Percentiles rank a stretch among this genome's conserved stretches.
Conservation (phyloP, 1,284 basidiomycete genomes). For the Pseudozyma sp. region DNA sequence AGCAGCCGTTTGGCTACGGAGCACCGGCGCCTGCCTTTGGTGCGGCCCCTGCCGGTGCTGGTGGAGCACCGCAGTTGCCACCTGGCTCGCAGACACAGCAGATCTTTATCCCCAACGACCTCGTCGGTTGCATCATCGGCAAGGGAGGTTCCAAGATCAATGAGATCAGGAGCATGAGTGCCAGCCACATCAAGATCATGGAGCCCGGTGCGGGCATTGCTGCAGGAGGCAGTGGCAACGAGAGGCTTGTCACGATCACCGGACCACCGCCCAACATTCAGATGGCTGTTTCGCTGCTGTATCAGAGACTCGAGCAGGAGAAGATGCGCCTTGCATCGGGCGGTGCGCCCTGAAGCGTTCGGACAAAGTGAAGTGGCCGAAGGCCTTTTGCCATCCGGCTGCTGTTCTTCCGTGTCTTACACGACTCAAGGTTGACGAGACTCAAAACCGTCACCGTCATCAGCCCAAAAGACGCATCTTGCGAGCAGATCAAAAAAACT, state of each 20-base stretch:
- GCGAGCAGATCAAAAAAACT: no score
- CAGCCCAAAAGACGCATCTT: background rate
- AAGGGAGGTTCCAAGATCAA: slow-evolving; percentile 99
- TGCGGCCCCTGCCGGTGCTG: slow-evolving; percentile 29
- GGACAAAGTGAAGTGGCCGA: background rate
- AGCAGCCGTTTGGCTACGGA: slow-evolving; percentile 39
- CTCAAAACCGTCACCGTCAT: background rate
- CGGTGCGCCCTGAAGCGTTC: slow-evolving; percentile 15
- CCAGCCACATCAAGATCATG: slow-evolving; percentile 97
- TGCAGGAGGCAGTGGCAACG: slow-evolving; percentile 69
- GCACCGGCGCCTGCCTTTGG: slow-evolving; percentile 33
- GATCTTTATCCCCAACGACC: slow-evolving; percentile 97
- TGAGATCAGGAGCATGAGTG: slow-evolving; percentile 93
- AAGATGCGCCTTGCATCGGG: slow-evolving; percentile 62
- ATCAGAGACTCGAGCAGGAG: slow-evolving; percentile 73
- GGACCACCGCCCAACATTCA: slow-evolving; percentile 94
- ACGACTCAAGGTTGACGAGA: no score
- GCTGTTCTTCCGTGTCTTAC: no score
- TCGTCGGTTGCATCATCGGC: slow-evolving; percentile 98
- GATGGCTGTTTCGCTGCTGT: slow-evolving; percentile 92
- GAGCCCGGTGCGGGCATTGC: slow-evolving; percentile 75
- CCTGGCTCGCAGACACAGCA: slow-evolving; percentile 87
- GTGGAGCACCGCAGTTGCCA: slow-evolving; percentile 71
- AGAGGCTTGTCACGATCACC: slow-evolving; percentile 70
- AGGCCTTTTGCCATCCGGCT: no score